Conservation (phyloP, 495 filamentous ascomycete genomes). For the Xylaria nigripes region DNA sequence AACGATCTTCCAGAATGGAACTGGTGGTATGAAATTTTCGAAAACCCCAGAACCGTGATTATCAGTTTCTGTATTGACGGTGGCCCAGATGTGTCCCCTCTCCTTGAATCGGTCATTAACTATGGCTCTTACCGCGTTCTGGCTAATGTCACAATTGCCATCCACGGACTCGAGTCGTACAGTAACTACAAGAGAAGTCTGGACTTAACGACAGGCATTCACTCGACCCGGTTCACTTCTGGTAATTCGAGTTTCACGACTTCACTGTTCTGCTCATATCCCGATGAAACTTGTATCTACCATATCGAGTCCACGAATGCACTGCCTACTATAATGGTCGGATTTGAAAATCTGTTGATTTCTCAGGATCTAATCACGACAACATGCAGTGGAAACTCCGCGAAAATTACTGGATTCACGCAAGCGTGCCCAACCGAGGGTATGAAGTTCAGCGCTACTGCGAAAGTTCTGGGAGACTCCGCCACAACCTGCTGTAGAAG, state of each 20-base stretch:
- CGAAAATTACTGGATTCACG: slow-evolving; percentile 23
- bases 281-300: slow-evolving; percentile 43
- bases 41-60: background rate
- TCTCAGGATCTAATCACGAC: slow-evolving; percentile 15
- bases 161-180: slow-evolving; percentile 22
- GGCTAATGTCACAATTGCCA: slow-evolving; percentile 36
- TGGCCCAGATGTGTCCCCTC: slow-evolving; percentile 23
- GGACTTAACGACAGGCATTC: slow-evolving; percentile 35
- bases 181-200: slow-evolving; percentile 34
- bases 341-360: slow-evolving; percentile 26
- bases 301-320: slow-evolving; percentile 24
- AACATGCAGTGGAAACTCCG: slow-evolving; percentile 21
- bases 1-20: slow-evolving; percentile 40
- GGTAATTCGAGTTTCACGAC: slow-evolving; percentile 22
- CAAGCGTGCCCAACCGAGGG: slow-evolving; percentile 23
- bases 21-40: slow-evolving; percentile 22
- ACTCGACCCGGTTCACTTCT: slow-evolving; percentile 26
- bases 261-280: slow-evolving; percentile 38
- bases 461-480: slow-evolving; percentile 14
- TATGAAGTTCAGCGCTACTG: slow-evolving; percentile 32
- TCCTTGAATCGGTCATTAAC: slow-evolving; percentile 31
- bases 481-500: slow-evolving; percentile 12
- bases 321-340: slow-evolving; percentile 29
- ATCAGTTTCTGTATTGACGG: background rate
- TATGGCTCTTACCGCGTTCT: slow-evolving; percentile 41